Evolutionary conservation across 2,329 filamentous ascomycete species (phyloP), one percentile per base, ranked within the genome.

Genomic region (Apiospora pterosperma): DNA sequence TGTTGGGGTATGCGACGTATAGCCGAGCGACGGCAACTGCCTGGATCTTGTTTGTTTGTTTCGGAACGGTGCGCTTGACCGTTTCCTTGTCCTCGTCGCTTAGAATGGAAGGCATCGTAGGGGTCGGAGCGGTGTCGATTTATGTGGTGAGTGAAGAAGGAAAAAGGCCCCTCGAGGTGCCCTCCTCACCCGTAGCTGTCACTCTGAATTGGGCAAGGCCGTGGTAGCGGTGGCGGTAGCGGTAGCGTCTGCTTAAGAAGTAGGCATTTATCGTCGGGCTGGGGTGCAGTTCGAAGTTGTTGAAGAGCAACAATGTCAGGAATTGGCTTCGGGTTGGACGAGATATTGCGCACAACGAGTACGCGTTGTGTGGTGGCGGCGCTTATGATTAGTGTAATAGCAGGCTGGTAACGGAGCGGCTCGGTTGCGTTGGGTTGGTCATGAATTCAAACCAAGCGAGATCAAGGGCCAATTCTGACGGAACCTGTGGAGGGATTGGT

Each of bases 31-130:
- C 94, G 66, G 92, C 96, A 69, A 97, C 95, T 67, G 94, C 93
- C 70, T 96, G 92, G 79, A 99, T 98, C 84, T 98, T 98, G 88
- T 98, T 99, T 73, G 90, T 89, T 68, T 93, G 88, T 79, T 97
- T 97, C 67, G 96, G 95, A 63, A 99, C 92, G 72, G 90, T 91
- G 76, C 96, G 90, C 83, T 96, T 97, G 79, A 99, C 94, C 67
- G 90, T 97, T 81, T 96, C 92, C 85, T 97, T 97, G 82, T 99
- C 96, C 74, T 94, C 91, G 75, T 97, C 95, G 76, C 85, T 92
- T 64, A 99, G 87, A 69, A 97, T 85, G 48, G 85, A 87, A 73
- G 85, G 85, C 85, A 88, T 88, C 69, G 71, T 79, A 75, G 68
- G 59, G 61, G 65, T 36, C 61, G 63, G 19, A 62, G 63, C 34